Evolutionary conservation across 169 alveolate genomes (phyloP).

Genomic region (Neospora caninum): DNA sequence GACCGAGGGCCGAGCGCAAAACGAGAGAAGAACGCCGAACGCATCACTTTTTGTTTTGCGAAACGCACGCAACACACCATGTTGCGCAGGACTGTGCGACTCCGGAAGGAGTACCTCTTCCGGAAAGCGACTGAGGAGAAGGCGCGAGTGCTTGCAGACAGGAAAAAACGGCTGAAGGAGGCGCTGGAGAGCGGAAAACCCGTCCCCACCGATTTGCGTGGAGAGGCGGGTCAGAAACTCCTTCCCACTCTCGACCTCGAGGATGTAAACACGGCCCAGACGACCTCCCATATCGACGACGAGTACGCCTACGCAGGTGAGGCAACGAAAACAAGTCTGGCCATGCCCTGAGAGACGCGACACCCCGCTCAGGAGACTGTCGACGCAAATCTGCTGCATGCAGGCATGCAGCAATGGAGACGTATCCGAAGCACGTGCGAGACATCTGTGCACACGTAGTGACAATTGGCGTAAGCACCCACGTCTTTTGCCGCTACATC

Average conservation of each 20-base stretch:
- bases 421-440: too few species aligned
- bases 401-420: too few species aligned
- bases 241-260: conserved; percentile 73
- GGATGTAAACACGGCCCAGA: conserved; percentile 87
- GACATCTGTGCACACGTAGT: too few species aligned
- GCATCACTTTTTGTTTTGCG: not conserved
- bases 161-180: conserved; percentile 85
- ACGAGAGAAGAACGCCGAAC: too few species aligned
- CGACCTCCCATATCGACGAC: conserved; percentile 90
- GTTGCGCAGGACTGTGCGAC: conserved; percentile 93
- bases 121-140: conserved; percentile 90
- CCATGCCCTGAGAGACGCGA: not conserved
- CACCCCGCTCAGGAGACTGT: not conserved
- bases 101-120: conserved; percentile 95
- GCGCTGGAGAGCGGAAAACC: conserved; percentile 88
- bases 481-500: too few species aligned
- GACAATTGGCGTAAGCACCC: too few species aligned
- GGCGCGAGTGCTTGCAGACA: conserved; percentile 86
- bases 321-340: too few species aligned
- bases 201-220: conserved; percentile 80
- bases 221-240: conserved; percentile 82
- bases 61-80: conserved; percentile 66
- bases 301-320: conserved; percentile 75
- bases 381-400: too few species aligned
- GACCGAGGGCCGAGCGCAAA: too few species aligned